Percentiles rank a stretch among this genome's conserved stretches.
Conservation (phyloP, 139 green algal species). For the Micromonas commoda region DNA sequence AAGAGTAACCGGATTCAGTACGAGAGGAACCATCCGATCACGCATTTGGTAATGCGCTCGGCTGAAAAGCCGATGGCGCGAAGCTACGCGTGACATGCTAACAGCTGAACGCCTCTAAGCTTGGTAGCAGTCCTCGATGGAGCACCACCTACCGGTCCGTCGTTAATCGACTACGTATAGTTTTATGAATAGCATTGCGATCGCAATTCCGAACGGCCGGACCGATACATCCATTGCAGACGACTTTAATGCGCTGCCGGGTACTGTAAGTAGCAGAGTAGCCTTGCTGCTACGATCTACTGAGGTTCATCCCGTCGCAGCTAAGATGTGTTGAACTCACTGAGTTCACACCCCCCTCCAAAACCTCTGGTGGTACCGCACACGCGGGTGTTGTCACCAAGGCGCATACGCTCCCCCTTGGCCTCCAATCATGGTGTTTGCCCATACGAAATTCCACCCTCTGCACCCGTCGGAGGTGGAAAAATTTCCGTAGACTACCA, state of each 20-base stretch:
- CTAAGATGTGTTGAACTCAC: constrained; percentile 29
- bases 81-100: constrained; percentile 77
- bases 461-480: no score
- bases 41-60: constrained; percentile 71
- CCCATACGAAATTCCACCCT: no score
- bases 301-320: constrained; percentile 66
- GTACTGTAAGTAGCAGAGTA: constrained; percentile 81
- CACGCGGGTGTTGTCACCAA: constrained; percentile 15
- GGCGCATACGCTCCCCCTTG: no score
- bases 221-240: constrained; percentile 79
- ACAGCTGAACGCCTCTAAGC: constrained; percentile 81
- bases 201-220: constrained; percentile 62
- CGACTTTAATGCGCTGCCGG: constrained; percentile 67
- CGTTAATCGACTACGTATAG: constrained; percentile 69
- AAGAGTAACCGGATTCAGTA: constrained; percentile 86
- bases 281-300: constrained; percentile 76
- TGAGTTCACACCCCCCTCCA: constrained; percentile 12
- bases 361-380: constrained; percentile 4
- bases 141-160: constrained; percentile 54
- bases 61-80: constrained; percentile 71
- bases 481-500: no score
- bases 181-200: constrained; percentile 38
- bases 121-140: constrained; percentile 62
- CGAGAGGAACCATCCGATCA: constrained; percentile 83
- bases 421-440: no score